phyloP scores from a whole-genome alignment of 371 early-diverging fungal species.

The Encephalitozoon romaleae region DNA sequence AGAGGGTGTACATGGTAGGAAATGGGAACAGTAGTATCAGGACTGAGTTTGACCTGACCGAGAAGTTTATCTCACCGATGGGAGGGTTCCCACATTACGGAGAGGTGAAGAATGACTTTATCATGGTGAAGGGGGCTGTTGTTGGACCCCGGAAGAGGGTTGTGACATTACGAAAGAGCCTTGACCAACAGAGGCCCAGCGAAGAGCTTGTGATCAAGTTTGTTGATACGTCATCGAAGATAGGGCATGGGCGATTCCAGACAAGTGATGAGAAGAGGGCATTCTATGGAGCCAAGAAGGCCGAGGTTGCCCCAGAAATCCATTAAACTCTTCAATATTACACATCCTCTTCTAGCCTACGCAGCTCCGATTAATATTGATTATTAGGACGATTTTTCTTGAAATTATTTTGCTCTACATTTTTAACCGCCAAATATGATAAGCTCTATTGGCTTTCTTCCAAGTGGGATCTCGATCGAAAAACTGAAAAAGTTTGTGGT shows the following conservation, averaged over 20 bases:
- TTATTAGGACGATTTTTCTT: not conserved
- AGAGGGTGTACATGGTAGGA: slow-evolving; percentile 97
- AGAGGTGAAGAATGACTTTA: slow-evolving; percentile 86
- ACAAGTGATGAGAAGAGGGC: slow-evolving; percentile 89
- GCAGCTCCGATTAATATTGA: not conserved
- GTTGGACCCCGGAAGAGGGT: slow-evolving; percentile 94
- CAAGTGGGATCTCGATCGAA: not conserved
- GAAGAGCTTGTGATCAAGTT: slow-evolving; percentile 88
- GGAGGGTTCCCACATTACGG: slow-evolving; percentile 99
- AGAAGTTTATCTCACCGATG: slow-evolving; percentile 89
- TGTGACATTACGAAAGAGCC: slow-evolving; percentile 91
- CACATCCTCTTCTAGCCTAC: not conserved
- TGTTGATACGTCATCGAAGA: slow-evolving; percentile 99
- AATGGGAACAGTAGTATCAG: slow-evolving; percentile 76
- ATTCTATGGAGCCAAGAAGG: slow-evolving; percentile 69
- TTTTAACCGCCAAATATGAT: slow-evolving; percentile 36
- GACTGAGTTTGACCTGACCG: slow-evolving; percentile 93
- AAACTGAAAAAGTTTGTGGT: slow-evolving; percentile 21
- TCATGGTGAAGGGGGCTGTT: slow-evolving; percentile 96
- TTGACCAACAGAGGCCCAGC: slow-evolving; percentile 82
- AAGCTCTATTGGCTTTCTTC: slow-evolving; percentile 26
- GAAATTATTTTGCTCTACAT: not conserved
- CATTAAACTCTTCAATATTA: slow-evolving; percentile 41
- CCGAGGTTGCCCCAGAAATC: slow-evolving; percentile 54
- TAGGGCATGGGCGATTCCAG: slow-evolving; percentile 99